Evolutionary conservation across 352 stramenopile species (phyloP), one percentile per base, ranked within the genome.

Genomic region (Phytophthora pinifolia): DNA sequence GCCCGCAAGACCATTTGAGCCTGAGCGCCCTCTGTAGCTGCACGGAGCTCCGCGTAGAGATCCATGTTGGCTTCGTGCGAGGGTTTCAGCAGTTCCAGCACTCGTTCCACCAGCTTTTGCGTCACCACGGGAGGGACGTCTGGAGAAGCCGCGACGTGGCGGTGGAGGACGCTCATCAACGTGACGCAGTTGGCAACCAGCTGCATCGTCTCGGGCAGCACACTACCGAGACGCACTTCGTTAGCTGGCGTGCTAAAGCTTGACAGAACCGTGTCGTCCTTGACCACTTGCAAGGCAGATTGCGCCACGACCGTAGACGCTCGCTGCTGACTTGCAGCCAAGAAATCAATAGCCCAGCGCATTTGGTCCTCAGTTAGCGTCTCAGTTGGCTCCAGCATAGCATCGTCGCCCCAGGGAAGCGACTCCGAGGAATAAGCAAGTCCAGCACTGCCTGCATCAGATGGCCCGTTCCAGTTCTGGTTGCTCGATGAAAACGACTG

Each of bases 261-360:
- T 41, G 44, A 33, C 32, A 49, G 31, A 2, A 20, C 34, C 6
- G 43, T 49, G 20, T 54, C 64, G 49, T 76, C 47, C 33, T 67
- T 51, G 22, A 54, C 42, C 27, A 58, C 37, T 29, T 70, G 48
- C 33, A 54, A 37, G 5, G 46, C 55, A 2, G 38, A 53, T 27
- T 49, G 48, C 4, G 53, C 50, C 3, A 82, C 65, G 9, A 83
- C 59, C 5, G 48, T 38, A n/a, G 51, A 34, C 3, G 75, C 60
- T 52, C 76, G 66, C 29, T 74, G 64, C 29, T 73, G 67, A 46
- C 73, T 87, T 9, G 59, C 47, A 27, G 66, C 53, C 4, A 90
- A 57, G 49, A 88, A 87, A 25, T 74, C 62, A 38, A 86, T 68
- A 1, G 80, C 80, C 80, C 80, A 90, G 18, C 75, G 76, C 68